These are phyloP conservation scores for Mentha longifolia DNA, from an alignment of 257 asterid genomes.

Conservation along the genomic window DNA sequence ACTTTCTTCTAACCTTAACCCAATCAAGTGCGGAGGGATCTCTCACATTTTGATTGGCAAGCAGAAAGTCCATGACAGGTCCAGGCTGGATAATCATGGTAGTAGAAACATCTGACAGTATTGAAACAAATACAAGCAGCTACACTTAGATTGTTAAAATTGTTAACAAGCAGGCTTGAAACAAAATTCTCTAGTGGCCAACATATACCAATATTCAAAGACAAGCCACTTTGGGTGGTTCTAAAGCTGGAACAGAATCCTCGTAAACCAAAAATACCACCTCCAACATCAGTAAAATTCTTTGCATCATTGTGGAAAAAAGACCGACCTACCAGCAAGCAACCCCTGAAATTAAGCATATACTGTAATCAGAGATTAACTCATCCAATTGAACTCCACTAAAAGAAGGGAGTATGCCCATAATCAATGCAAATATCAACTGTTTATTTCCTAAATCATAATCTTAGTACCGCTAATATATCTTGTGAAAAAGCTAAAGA, in stretches of 20 bases:
- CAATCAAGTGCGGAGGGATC: constrained; percentile 75
- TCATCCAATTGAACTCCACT: not conserved
- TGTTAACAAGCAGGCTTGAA: not conserved
- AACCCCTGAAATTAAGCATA: constrained; percentile 62
- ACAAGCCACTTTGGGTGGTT: too few relatives aligned
- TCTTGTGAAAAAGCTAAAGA: too few relatives aligned
- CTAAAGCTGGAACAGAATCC: constrained; percentile 91
- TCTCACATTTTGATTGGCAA: constrained; percentile 72
- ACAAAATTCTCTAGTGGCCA: not conserved
- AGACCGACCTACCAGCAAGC: constrained; percentile 82
- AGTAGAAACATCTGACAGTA: constrained; percentile 72
- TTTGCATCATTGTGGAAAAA: constrained; percentile 72
- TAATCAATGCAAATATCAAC: too few relatives aligned
- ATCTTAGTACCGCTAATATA: too few relatives aligned
- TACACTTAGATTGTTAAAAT: not conserved
- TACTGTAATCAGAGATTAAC: not conserved
- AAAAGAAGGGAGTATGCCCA: too few relatives aligned
- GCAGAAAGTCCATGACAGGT: constrained; percentile 68
- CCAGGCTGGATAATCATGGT: too few relatives aligned
- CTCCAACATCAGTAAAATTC: constrained; percentile 79
- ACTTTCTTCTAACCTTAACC: constrained; percentile 57
- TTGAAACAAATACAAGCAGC: constrained; percentile 17
- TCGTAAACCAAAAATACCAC: constrained; percentile 83
- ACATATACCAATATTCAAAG: constrained; percentile 73
- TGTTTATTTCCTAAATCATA: too few relatives aligned